Base-by-base conservation (phyloP, 495 filamentous ascomycete species). In the Immersiella caudata region DNA sequence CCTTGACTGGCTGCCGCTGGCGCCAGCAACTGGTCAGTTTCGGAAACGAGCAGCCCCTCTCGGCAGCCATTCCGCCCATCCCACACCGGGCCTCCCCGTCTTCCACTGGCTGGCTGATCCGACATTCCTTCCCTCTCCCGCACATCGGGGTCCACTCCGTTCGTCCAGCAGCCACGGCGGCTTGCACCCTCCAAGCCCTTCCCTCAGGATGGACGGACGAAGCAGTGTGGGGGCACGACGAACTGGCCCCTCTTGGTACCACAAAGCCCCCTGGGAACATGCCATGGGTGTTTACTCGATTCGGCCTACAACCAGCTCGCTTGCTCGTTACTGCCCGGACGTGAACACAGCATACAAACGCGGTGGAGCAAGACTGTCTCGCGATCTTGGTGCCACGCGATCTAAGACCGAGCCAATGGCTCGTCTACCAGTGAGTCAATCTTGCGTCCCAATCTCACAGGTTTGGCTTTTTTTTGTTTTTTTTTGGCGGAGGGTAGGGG, bases 321-420 rank as follows among this genome's bases (percentile, higher is more conserved):
- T 22, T 22, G 21, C 52, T n/a, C 18, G 49, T 24, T 26, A n/a
- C 25, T 26, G 52, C 21, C 52, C 20, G 52, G 52, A 60, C 29
- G 26, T 14, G 14, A 22, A 40, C 26, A 40, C 26, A 36, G 26
- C 26, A 29, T 14, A 54, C 46, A 64, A 64, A 25, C 21, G 62
- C 18, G 49, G 59, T 33, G 27, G 62, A 25, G 62, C 46, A 40
- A 64, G 46, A 64, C 62, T 25, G 62, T 55, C 62, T 64, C 62
- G 46, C 46, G 62, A 64, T 54, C 46, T 64, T 33, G 62, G 62
- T 64, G 62, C 62, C 50, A 64, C 62, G 62, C 62, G 62, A 64
- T 64, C 62, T 54, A 52, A 64, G 50, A 64, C 62, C 49, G 11
- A 9, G 26, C 62, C 49, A n/a, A n/a, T 26, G 22, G 49, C 27